These are phyloP conservation scores for Hypsizygus ulmarius DNA, from an alignment of 1,284 basidiomycete species.

Conservation along the genomic window DNA sequence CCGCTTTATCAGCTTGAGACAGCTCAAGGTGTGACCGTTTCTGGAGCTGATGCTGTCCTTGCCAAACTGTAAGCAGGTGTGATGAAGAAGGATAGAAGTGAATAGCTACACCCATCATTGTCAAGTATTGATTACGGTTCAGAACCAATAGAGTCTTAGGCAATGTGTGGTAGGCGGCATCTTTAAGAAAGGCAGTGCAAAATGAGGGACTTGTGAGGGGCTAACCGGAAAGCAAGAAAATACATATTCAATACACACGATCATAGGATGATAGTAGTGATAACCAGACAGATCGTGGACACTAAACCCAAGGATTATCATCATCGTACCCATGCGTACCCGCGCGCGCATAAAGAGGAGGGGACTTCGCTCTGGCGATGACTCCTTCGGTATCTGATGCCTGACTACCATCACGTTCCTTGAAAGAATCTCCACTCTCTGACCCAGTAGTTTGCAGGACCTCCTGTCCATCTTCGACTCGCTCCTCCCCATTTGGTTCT, in stretches of 20 bases:
- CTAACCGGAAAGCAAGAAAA: background rate
- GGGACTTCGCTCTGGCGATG: slow-evolving; percentile 38
- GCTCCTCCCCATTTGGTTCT: slow-evolving; percentile 24
- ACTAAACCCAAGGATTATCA: slow-evolving; percentile 57
- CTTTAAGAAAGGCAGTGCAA: background rate
- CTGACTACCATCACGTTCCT: slow-evolving; percentile 9
- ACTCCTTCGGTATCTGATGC: slow-evolving; percentile 25
- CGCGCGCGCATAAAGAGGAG: slow-evolving; percentile 43
- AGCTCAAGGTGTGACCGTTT: slow-evolving; percentile 54
- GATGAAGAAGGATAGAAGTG: slow-evolving; percentile 8
- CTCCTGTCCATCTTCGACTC: slow-evolving; percentile 31
- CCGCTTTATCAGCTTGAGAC: slow-evolving; percentile 44
- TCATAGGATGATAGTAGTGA: slow-evolving; percentile 8
- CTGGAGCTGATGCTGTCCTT: slow-evolving; percentile 66
- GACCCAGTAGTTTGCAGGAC: slow-evolving; percentile 26
- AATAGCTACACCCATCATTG: slow-evolving; percentile 10
- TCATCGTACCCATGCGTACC: slow-evolving; percentile 32
- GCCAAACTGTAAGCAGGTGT: slow-evolving; percentile 35
- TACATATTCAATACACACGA: background rate
- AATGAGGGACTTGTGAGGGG: background rate
- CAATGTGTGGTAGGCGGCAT: background rate
- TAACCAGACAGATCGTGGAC: slow-evolving; percentile 4
- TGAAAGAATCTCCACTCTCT: slow-evolving; percentile 12
- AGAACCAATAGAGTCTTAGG: background rate
- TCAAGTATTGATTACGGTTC: background rate